A percentile compares a stretch with the other conserved stretches of the same genome.
Evolutionary conservation across 2,329 filamentous ascomycete species (phyloP).

Genomic region (Fonsecaea pedrosoi): DNA sequence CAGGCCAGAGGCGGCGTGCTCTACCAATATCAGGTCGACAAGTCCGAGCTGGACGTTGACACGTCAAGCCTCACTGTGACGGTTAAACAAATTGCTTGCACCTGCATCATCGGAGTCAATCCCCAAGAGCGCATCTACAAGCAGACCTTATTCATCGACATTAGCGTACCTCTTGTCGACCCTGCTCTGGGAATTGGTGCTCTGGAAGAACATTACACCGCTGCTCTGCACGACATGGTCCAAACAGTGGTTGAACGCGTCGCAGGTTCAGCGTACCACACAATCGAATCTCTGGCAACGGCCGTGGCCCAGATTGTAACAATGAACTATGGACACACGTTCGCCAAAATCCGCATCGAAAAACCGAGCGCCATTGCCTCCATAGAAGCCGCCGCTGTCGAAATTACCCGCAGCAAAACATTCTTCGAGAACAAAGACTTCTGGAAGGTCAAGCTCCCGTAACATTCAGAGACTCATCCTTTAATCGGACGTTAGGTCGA

Average conservation of each 20-base stretch:
- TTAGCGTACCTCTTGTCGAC: conserved; percentile 41
- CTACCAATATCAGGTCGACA: conserved; percentile 44
- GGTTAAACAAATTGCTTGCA: conserved; percentile 53
- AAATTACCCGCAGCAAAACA: conserved; percentile 54
- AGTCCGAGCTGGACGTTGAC: conserved; percentile 29
- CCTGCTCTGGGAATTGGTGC: conserved; percentile 26
- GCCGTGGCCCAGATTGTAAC: conserved; percentile 56
- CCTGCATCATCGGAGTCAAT: conserved; percentile 60
- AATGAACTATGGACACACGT: conserved; percentile 52
- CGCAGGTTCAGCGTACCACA: conserved; percentile 57
- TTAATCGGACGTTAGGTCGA: conserved; percentile 38
- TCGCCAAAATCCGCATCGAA: conserved; percentile 56
- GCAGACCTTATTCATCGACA: conserved; percentile 54
- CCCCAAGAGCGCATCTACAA: conserved; percentile 59
- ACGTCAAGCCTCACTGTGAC: conserved; percentile 39
- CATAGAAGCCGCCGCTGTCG: conserved; percentile 57
- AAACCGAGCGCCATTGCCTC: conserved; percentile 60
- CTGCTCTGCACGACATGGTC: conserved; percentile 47
- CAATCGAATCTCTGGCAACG: conserved; percentile 59
- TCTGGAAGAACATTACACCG: conserved; percentile 28
- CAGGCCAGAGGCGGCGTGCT: conserved; percentile 53
- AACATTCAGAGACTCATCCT: neutral
- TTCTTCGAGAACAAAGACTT: conserved; percentile 50
- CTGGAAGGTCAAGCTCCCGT: conserved; percentile 41
- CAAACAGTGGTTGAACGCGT: conserved; percentile 51